phyloP scores from a whole-genome alignment of 495 filamentous ascomycete genomes.

The Xylaria acuta region DNA sequence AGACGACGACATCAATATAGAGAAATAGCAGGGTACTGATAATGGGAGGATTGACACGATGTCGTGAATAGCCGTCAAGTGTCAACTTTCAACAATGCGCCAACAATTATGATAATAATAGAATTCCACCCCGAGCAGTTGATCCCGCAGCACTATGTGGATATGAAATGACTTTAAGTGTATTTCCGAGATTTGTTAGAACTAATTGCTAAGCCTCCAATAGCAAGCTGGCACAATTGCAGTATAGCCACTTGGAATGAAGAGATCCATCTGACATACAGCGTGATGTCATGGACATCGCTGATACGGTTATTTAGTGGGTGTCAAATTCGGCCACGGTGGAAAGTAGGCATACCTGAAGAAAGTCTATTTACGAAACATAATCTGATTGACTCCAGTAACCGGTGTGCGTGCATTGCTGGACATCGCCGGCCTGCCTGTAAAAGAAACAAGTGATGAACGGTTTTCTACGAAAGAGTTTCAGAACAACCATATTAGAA shows the following conservation, averaged over 20 bases:
- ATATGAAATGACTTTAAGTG: neutral
- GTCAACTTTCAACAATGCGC: neutral
- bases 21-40: constrained; percentile 4
- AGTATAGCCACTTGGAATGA: no score
- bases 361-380: neutral
- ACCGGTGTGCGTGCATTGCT: no score
- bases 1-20: constrained; percentile 2
- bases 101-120: constrained; percentile 12
- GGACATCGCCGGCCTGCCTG: no score
- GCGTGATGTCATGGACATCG: neutral
- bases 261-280: no score
- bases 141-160: neutral
- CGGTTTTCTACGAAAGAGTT: no score
- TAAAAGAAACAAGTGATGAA: no score
- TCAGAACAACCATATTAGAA: no score
- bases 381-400: neutral
- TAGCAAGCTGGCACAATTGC: neutral
- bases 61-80: constrained; percentile 4
- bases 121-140: constrained; percentile 1
- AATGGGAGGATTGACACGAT: neutral
- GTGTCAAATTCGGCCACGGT: neutral
- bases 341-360: neutral
- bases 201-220: neutral
- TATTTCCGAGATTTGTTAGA: neutral
- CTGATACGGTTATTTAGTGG: neutral